phyloP scores from a whole-genome alignment of 225 moss, liverwort and hornwort genomes.

The Marchantia polymorpha region DNA sequence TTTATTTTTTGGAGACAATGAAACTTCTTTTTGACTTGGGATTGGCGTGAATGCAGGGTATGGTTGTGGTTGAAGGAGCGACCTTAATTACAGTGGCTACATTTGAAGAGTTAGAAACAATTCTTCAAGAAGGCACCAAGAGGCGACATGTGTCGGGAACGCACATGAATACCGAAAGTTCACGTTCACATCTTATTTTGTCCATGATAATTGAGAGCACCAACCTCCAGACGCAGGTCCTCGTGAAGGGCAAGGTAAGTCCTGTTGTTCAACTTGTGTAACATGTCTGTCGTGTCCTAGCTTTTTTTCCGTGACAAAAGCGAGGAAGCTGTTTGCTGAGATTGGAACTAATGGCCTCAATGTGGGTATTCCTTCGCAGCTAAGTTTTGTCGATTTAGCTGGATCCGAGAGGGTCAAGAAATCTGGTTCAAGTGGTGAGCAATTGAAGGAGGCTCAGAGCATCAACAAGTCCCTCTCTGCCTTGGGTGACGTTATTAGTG shows the following conservation, averaged over 20 bases:
- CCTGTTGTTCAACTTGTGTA: background rate
- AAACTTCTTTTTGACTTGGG: background rate
- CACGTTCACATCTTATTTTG: conserved; percentile 83
- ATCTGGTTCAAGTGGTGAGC: conserved; percentile 88
- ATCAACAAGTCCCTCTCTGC: conserved; percentile 95
- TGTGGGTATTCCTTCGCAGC: conserved; percentile 39
- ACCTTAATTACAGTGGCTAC: conserved; percentile 65
- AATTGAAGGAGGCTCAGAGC: conserved; percentile 91
- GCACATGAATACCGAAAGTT: conserved; percentile 93
- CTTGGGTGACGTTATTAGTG: conserved; percentile 88
- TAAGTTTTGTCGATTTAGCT: conserved; percentile 92
- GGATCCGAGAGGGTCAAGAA: conserved; percentile 94
- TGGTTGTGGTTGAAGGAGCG: conserved; percentile 92
- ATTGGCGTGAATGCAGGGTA: conserved; percentile 50
- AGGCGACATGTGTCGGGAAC: conserved; percentile 88
- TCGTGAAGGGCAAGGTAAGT: conserved; percentile 86
- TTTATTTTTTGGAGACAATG: background rate
- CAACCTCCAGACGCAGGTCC: conserved; percentile 87
- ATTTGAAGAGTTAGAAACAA: conserved; percentile 68
- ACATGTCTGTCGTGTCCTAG: background rate
- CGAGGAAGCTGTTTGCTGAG: background rate
- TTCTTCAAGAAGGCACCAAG: conserved; percentile 74
- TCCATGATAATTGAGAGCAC: conserved; percentile 88
- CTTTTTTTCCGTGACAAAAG: background rate
- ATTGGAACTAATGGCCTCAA: too few species aligned